Base-by-base conservation (phyloP, 2,329 filamentous ascomycete genomes). In the Mollisiaceae sp. region DNA sequence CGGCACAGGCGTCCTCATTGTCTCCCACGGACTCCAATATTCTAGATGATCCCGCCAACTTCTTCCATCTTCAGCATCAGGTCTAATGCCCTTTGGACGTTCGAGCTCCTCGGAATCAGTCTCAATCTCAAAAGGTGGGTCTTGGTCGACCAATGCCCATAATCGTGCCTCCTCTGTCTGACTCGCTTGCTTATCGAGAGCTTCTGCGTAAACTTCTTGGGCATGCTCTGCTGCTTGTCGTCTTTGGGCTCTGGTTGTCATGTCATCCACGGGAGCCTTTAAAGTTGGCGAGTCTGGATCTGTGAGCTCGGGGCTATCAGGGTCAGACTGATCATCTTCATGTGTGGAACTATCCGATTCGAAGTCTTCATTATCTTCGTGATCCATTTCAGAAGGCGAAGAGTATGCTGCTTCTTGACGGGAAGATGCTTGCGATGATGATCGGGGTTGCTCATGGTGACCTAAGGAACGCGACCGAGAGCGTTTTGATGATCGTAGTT, bases 11-110 rank as follows among this genome's bases (percentile, higher is more conserved):
- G 32, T 62, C 15, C 69, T 67, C 47, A 73, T 60, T 6, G 57
- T 65, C 65, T 77, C 75, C 75, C 75, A 77, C 18, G 68, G 60
- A 68, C 71, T 75, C 65, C 72, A 70, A 62, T 70, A 74, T 35
- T 74, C 70, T 0, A 70, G 54, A 59, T 65, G 64, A 2, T 68
- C 65, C 32, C 75, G 75, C 75, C 75, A 77, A 62, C 70, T 64
- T 20, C 54, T 58, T 9, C 60, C 61, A 45, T 66, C 59, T 8
- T 50, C 36, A 24, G 47, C 55, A 2, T 41, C 52, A 41, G 64
- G 61, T 41, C 57, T 57, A 6, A 58, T 57, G 6, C 18, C 36
- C 4, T 27, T 62, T 8, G 68, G 68, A 1, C 52, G n/a, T 18
- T 65, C 50, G 12, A 67, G 55, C 14, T 65, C 55, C 0, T 66